Conservation (phyloP, 2,329 filamentous ascomycete genomes). For the Setomelanomma holmii region DNA sequence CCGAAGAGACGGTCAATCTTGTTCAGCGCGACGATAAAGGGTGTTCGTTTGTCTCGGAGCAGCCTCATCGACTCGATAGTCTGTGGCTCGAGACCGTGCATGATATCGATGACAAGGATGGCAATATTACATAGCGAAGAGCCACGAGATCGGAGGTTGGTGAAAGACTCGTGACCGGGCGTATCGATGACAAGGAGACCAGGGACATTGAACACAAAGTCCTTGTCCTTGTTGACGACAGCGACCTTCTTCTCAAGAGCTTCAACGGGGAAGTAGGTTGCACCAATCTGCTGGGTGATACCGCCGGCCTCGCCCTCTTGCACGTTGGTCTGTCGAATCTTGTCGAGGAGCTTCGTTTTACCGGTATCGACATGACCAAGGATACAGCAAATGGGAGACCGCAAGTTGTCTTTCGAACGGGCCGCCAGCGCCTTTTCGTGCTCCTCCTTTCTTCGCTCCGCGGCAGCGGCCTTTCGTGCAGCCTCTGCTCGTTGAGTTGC, state of each 20-base stretch:
- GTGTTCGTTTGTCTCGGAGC: slow-evolving; percentile 90
- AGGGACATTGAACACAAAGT: slow-evolving; percentile 96
- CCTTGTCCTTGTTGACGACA: slow-evolving; percentile 88
- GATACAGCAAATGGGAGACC: slow-evolving; percentile 99
- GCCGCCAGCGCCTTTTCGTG: slow-evolving; percentile 92
- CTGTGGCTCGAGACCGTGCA: slow-evolving; percentile 98
- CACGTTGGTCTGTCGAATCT: slow-evolving; percentile 97
- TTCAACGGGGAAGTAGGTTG: slow-evolving; percentile 97
- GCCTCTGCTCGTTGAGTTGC: slow-evolving; percentile 75
- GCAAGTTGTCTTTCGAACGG: slow-evolving; percentile 90
- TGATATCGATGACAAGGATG: slow-evolving; percentile 98
- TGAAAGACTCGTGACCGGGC: slow-evolving; percentile 99
- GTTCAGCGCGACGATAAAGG: slow-evolving; percentile 98
- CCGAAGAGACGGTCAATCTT: slow-evolving; percentile 99
- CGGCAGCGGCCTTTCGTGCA: slow-evolving; percentile 85
- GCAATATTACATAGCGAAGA: slow-evolving; percentile 99
- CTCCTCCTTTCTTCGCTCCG: slow-evolving; percentile 85
- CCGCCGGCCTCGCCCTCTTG: slow-evolving; percentile 99
- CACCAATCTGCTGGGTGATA: slow-evolving; percentile 99
- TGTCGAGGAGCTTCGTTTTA: slow-evolving; percentile 99
- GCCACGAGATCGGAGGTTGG: slow-evolving; percentile 93
- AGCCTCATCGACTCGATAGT: slow-evolving; percentile 97
- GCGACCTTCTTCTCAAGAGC: slow-evolving; percentile 90
- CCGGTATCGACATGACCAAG: slow-evolving; percentile 99
- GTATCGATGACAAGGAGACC: slow-evolving; percentile 97